A percentile compares a stretch with the other conserved stretches of the same genome.
These are phyloP conservation scores for Candida corydali DNA, from an alignment of 805 yeast genomes.

Conservation along the genomic window DNA sequence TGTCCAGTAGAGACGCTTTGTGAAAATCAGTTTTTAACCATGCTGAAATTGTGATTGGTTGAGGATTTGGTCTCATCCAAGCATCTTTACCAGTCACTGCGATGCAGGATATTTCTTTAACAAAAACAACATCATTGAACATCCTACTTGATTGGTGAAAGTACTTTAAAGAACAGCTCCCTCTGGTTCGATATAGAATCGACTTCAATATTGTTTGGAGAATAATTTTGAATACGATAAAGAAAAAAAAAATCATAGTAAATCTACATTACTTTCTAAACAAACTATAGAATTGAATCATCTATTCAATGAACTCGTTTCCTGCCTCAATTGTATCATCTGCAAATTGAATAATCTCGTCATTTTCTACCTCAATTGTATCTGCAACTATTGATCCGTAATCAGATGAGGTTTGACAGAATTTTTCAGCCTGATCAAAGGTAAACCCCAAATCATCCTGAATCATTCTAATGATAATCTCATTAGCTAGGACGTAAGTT, in stretches of 20 bases:
- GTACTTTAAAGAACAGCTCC: too few relatives aligned
- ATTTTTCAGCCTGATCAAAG: conserved; percentile 42
- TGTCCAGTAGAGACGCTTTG: conserved; percentile 76
- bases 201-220: conserved; percentile 1
- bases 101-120: conserved; percentile 55
- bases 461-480: conserved; percentile 49
- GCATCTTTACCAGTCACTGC: conserved; percentile 71
- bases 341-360: background rate
- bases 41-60: conserved; percentile 60
- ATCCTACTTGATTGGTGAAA: conserved; percentile 13
- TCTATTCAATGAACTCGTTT: too few relatives aligned
- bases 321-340: too few relatives aligned
- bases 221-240: background rate
- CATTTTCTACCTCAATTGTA: conserved; percentile 19
- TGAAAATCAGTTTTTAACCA: conserved; percentile 62
- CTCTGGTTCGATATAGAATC: too few relatives aligned
- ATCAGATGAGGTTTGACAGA: conserved; percentile 45
- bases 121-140: conserved; percentile 37
- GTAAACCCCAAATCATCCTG: conserved; percentile 39
- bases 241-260: background rate
- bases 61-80: conserved; percentile 66
- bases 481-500: conserved; percentile 60
- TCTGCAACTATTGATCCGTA: conserved; percentile 42
- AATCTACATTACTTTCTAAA: too few relatives aligned
- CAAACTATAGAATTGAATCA: too few relatives aligned